phyloP scores from a whole-genome alignment of 495 filamentous ascomycete species.

The Chaetomium tenue region DNA sequence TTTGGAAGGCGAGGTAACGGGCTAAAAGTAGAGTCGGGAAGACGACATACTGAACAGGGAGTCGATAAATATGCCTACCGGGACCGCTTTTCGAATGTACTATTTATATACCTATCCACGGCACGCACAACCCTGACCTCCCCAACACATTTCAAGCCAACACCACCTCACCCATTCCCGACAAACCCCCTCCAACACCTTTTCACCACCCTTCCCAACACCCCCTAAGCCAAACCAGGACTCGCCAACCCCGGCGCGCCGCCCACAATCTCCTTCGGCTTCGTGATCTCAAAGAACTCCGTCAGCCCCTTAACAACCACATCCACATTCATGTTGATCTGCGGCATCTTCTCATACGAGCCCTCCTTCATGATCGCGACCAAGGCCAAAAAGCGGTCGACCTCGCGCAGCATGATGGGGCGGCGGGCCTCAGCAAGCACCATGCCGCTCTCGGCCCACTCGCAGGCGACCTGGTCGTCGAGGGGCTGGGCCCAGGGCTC shows the following conservation, averaged over 20 bases:
- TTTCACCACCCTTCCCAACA: neutral
- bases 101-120: no score
- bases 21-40: no score
- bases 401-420: constrained; percentile 80
- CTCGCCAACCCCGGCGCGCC: neutral
- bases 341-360: constrained; percentile 57
- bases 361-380: constrained; percentile 74
- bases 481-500: constrained; percentile 61
- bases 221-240: constrained; percentile 4
- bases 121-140: no score
- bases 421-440: constrained; percentile 75
- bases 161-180: neutral
- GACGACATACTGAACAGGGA: no score
- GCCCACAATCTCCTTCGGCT: constrained; percentile 36
- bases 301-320: constrained; percentile 54
- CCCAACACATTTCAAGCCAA: neutral
- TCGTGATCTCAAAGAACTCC: constrained; percentile 59
- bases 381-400: constrained; percentile 80
- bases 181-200: neutral
- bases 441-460: constrained; percentile 75
- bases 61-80: no score
- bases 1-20: no score
- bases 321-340: constrained; percentile 58
- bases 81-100: no score
- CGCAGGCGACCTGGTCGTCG: constrained; percentile 60